Base-by-base conservation (phyloP, 805 yeast genomes). In the Starmerella floricola region DNA sequence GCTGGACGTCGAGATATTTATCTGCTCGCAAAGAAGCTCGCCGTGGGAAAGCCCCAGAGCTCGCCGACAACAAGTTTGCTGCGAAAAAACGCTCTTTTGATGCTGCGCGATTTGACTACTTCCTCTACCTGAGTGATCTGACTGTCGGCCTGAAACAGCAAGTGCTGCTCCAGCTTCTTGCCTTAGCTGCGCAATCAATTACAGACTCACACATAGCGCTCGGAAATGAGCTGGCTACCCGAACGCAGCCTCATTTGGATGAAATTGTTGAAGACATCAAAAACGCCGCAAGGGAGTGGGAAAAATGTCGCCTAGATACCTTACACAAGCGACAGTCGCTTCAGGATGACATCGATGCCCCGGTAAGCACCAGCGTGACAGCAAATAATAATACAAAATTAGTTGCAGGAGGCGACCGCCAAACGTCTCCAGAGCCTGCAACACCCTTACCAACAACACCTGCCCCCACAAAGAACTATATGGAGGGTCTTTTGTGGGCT, bases 401-500 rank as follows among this genome's bases (percentile, higher is more conserved):
- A 6, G 27, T 11, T 10, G 5, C 12, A 5, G 13, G 3, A 27
- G 10, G 27, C 13, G 15, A 11, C 24, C 8, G 36, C 21, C 36
- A 33, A n/a, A 8, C 20, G 15, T 34, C 38, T 8, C 38, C 29
- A 8, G 38, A 34, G 38, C 30, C 18, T 6, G 21, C 26, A 13
- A 20, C 18, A 4, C 33, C 33, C 23, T 6, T 8, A 5, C 30
- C 6, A 5, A 6, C 37, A 13, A 17, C 36, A 18, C 36, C 28
- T 12, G 15, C 15, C 8, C 10, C 13, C 6, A 21, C 43, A 4
- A 15, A 12, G 11, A 34, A 34, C 29, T 43, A 60, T 34, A 65
- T 66, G 42, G 69, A 66, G 47, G 71, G 71, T 0, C 52, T 66
- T 17, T 44, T 66, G 21, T 66, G 71, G 69, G 68, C 70, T 1